Base-by-base conservation (phyloP, 257 asterid species). In the Fraxinus americana region DNA sequence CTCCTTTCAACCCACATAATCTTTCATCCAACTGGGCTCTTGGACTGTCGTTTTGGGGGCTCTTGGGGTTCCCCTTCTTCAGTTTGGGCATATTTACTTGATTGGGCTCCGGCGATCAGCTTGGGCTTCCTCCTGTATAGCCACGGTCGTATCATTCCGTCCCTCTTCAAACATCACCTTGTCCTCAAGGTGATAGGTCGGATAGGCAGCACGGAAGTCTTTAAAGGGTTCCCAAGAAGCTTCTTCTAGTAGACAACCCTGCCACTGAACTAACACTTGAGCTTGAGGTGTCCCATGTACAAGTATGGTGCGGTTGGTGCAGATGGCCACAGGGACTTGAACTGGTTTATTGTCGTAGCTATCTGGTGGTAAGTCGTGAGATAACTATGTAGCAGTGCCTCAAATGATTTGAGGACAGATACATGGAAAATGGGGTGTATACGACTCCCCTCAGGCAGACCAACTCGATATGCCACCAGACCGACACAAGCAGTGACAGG, bases 401-500 rank as follows among this genome's bases (percentile, higher is more conserved):
- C 13, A 38, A 12, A 70, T 34, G 74, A 57, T 9, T 70, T 35
- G 29, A 70, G 74, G 10, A 38, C 74, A 0, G 54, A 70, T 1
- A 70, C 74, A 70, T 70, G 74, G 30, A 70, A 70, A 5, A 70
- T 54, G 13, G 21, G 57, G 19, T 70, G 74, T 32, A 70, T 70
- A 0, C 7, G 23, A 21, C 1, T 1, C 2, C 5, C 1, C 5
- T 48, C 5, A 7, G 29, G 54, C 14, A 70, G 19, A 10, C 34
- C 74, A 16, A 70, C 21, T 35, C 19, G 34, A 38, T 70, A 70
- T 17, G 57, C 74, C 11, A 70, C 57, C 1, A 0, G 2, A 7
- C 74, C 29, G 2, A 70, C 13, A 14, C 14, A 29, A 11, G 8
- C 54, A 5, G 7, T 19, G 7, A 70, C 3, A 4, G 6, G 14